phyloP scores from a whole-genome alignment of 257 asterid species.

The Solanum chmielewskii region DNA sequence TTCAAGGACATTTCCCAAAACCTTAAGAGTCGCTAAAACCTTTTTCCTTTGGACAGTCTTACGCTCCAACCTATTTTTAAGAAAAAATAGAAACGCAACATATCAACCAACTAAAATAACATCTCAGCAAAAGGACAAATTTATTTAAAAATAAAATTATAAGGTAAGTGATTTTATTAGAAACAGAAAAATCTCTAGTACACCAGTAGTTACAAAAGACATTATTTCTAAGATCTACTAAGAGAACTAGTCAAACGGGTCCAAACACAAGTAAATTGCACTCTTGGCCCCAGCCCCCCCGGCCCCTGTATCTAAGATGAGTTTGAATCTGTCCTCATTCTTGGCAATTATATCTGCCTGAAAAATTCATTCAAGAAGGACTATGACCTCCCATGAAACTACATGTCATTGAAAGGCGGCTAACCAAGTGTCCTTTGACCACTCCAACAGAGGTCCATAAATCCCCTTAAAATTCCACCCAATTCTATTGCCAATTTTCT shows the following conservation, averaged over 20 bases:
- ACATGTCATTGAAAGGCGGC: not conserved
- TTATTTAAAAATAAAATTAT: not conserved
- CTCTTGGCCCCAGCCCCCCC: not conserved
- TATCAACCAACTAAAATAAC: not conserved
- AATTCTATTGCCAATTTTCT: not conserved
- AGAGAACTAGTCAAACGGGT: not conserved
- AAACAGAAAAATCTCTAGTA: not conserved
- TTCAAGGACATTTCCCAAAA: conserved; percentile 72
- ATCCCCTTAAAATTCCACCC: not conserved
- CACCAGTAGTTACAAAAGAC: not conserved
- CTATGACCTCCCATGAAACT: not conserved
- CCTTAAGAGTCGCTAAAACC: conserved; percentile 90
- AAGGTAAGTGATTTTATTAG: not conserved
- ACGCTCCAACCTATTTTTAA: conserved; percentile 66
- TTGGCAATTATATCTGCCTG: not conserved
- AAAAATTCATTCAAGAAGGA: not conserved
- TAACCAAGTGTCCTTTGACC: not conserved
- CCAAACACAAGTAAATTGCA: not conserved
- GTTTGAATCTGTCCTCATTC: not conserved
- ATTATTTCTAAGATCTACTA: not conserved
- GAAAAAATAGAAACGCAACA: not conserved
- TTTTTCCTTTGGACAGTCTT: conserved; percentile 69
- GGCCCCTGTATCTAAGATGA: not conserved
- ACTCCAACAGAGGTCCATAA: not conserved
- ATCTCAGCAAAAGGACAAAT: not conserved